Evolutionary conservation across 129 eudicot genomes (phyloP).

Genomic region (Daucus carota): DH1_v3.0 NC_030387.2:1718001-1718500

Average conservation of each 20-base stretch:
- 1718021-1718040: conserved; percentile 13
- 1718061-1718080: background rate
- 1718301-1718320: background rate
- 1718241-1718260: conserved; percentile 27
- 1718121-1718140: conserved; percentile 14
- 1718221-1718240: conserved; percentile 23
- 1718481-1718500: background rate
- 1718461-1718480: background rate
- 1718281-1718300: conserved; percentile 24
- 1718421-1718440: background rate
- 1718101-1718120: conserved; percentile 27
- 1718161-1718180: conserved; percentile 31
- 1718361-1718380: background rate
- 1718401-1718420: background rate
- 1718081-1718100: background rate
- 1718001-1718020: conserved; percentile 11
- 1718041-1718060: background rate
- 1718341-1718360: background rate
- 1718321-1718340: background rate
- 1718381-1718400: background rate
- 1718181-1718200: conserved; percentile 31
- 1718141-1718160: conserved; percentile 24
- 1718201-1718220: conserved; percentile 17
- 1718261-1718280: conserved; percentile 23
- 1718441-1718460: background rate